phyloP scores from a whole-genome alignment of 2,329 filamentous ascomycete genomes.

The Diaporthe citriasiana region DNA sequence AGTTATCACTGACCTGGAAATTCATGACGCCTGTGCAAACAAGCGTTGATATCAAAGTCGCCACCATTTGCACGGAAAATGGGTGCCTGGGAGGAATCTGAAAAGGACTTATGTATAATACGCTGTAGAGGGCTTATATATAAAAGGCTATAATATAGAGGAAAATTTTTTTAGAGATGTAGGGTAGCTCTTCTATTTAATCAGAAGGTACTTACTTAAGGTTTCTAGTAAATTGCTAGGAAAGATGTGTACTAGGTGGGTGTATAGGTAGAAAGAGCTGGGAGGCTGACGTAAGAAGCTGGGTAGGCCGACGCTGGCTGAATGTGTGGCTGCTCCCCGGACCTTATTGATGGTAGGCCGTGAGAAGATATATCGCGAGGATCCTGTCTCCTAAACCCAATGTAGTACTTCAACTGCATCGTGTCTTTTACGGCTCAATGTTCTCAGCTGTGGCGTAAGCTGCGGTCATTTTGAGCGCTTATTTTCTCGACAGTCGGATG shows the following conservation, averaged over 20 bases:
- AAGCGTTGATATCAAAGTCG: slow-evolving; percentile 67
- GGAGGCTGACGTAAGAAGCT: too few relatives aligned
- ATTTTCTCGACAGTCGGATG: not conserved
- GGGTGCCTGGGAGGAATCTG: slow-evolving; percentile 70
- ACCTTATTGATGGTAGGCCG: not conserved
- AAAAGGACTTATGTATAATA: too few relatives aligned
- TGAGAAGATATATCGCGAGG: not conserved
- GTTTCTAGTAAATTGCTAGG: too few relatives aligned
- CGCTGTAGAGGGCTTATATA: too few relatives aligned
- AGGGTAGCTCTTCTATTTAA: too few relatives aligned
- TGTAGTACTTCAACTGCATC: not conserved
- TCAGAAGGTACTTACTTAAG: too few relatives aligned
- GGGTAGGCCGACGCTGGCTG: too few relatives aligned
- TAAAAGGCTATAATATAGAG: too few relatives aligned
- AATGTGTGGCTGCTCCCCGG: not conserved
- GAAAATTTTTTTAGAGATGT: too few relatives aligned
- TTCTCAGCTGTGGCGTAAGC: not conserved
- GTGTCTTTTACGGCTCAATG: not conserved
- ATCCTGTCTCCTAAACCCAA: not conserved
- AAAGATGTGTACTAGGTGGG: too few relatives aligned
- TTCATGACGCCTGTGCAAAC: slow-evolving; percentile 63
- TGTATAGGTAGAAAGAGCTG: too few relatives aligned
- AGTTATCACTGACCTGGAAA: slow-evolving; percentile 59
- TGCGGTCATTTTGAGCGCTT: not conserved
- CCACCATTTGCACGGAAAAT: slow-evolving; percentile 71